Percentiles rank a stretch among this genome's conserved stretches.
These are phyloP conservation scores for Blastocystis sp. DNA, from an alignment of 352 stramenopile genomes.

Conservation along the genomic window DNA sequence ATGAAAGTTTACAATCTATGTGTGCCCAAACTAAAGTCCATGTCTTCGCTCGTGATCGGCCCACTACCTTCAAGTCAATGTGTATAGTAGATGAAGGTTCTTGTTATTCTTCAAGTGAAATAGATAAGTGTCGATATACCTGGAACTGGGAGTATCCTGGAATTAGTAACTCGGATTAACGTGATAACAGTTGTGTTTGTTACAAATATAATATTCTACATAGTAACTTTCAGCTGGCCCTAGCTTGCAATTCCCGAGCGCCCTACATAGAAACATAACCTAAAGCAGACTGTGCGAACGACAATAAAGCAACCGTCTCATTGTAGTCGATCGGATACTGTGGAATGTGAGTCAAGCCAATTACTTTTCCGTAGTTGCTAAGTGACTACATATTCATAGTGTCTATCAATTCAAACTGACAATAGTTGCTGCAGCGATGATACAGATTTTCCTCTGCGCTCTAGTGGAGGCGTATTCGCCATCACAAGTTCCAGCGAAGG, in stretches of 20 bases:
- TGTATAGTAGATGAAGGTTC: too few species aligned
- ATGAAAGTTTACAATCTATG: too few species aligned
- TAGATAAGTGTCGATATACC: too few species aligned
- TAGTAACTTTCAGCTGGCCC: background rate
- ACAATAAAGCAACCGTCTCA: background rate
- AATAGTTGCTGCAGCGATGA: background rate
- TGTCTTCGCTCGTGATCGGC: too few species aligned
- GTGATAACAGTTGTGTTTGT: background rate
- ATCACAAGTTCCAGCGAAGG: background rate
- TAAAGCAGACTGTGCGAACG: background rate
- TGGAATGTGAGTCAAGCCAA: background rate
- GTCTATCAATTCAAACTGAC: background rate
- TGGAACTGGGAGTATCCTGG: too few species aligned
- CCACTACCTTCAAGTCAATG: too few species aligned
- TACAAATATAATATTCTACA: background rate
- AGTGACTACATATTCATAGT: background rate
- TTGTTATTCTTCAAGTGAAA: too few species aligned
- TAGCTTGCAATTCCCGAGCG: conserved; percentile 17
- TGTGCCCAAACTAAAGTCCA: too few species aligned
- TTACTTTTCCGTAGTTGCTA: background rate
- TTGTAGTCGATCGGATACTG: background rate
- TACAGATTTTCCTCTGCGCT: background rate
- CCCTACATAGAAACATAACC: background rate
- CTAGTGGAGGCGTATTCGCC: background rate
- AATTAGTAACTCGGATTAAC: too few species aligned